Base-by-base conservation (phyloP, 75 land plant species). In the Pinus tabuliformis region DNA sequence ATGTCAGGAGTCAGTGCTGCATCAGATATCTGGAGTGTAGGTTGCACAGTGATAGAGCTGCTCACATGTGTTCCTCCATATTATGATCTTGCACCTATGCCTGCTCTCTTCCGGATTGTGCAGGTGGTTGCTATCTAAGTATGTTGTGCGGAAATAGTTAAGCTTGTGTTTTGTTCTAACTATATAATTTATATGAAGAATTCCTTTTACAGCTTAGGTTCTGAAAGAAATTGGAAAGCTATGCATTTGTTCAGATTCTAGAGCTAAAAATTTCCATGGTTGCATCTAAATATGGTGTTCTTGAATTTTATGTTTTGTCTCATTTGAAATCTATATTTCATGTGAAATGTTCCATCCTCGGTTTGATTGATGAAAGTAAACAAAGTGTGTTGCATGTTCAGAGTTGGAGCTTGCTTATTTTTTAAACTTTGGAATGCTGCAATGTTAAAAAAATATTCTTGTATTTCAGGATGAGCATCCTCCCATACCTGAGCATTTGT, bases 1-100 rank as follows among this genome's bases (percentile, higher is more conserved):
- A 92, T 97, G 99, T 95, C 99, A 4, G 99, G 99, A 30, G 99
- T 97, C 26, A 95, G 96, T 87, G 99, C 99, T 70, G 94, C 99
- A 75, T 97, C 99, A 56, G 99, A 97, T 82, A 92, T 97, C 57
- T 97, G 99, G 99, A 97, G 99, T 86, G 98, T 97, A 65, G 99
- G 99, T 18, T 97, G 99, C 81, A 97, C 99, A 42, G 99, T 95
- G 12, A 97, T 97, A 76, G 99, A 97, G 84, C 91, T 97, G 60
- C 89, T 95, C 15, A 97, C 99, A 45, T 97, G 99, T 80, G 87
- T 95, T 26, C 99, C 99, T 58, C 99, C 99, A 16, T 97, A 97
- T 78, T 97, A 92, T 81, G 98, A 97, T 76, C 86, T 97, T 18
- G 98, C 91, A 72, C 95, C 99, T 18, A 95, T 97, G 99, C 92